Evolutionary conservation across 495 filamentous ascomycete species (phyloP).

Genomic region (Penicillium odoratum): DNA sequence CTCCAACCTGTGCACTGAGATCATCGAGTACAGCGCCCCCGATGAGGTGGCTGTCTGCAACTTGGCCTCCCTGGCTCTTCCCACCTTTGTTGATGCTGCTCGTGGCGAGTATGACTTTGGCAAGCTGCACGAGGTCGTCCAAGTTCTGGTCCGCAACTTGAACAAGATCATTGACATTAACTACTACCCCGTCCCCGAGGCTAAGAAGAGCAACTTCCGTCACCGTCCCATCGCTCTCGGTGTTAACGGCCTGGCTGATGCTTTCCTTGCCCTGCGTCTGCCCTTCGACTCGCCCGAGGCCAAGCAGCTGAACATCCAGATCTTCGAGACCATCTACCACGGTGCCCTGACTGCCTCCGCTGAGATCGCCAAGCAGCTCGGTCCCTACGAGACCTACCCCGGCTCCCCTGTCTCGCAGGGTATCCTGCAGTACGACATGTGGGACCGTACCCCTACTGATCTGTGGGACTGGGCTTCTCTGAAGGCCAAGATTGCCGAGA

Average conservation of each 20-base stretch:
- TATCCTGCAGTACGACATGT: slow-evolving; percentile 98
- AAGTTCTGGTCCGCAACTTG: slow-evolving; percentile 86
- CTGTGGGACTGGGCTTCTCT: slow-evolving; percentile 95
- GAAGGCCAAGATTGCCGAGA: slow-evolving; percentile 86
- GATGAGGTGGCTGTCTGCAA: slow-evolving; percentile 99
- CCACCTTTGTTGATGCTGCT: slow-evolving; percentile 81
- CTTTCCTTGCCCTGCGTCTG: slow-evolving; percentile 93
- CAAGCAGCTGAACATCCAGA: slow-evolving; percentile 90
- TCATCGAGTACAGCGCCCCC: slow-evolving; percentile 93
- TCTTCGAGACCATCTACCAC: slow-evolving; percentile 99
- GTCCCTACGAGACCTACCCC: slow-evolving; percentile 84
- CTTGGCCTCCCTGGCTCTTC: slow-evolving; percentile 88
- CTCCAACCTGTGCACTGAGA: slow-evolving; percentile 98
- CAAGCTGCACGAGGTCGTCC: slow-evolving; percentile 89
- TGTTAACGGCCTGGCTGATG: slow-evolving; percentile 98
- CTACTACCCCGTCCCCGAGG: slow-evolving; percentile 93
- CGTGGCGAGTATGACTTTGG: slow-evolving; percentile 87
- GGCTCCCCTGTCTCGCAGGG: slow-evolving; percentile 94
- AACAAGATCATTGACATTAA: slow-evolving; percentile 98
- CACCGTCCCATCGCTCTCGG: slow-evolving; percentile 93
- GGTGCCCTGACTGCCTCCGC: slow-evolving; percentile 87
- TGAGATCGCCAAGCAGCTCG: slow-evolving; percentile 77
- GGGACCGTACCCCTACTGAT: slow-evolving; percentile 86
- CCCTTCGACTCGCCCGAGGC: slow-evolving; percentile 96
- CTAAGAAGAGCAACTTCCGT: slow-evolving; percentile 90